Evolutionary conservation across 768 basidiomycete genomes (phyloP).

Genomic region (Holtermannia corniformis): DNA sequence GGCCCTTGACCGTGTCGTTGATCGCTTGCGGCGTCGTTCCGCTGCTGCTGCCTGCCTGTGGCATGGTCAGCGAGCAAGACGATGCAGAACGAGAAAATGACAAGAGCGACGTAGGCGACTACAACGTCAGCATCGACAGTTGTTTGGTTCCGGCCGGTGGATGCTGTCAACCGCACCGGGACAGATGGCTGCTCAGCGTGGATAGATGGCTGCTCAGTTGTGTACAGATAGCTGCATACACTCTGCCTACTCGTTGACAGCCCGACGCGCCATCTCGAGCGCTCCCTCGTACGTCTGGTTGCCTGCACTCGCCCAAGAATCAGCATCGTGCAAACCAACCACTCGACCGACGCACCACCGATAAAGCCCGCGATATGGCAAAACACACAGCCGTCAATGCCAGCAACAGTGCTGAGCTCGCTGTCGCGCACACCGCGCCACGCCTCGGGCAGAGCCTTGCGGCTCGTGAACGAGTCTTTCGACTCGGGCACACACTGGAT

Average conservation of each 20-base stretch:
- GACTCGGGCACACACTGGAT: conserved; percentile 81
- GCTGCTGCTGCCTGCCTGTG: too few relatives aligned
- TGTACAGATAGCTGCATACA: not conserved
- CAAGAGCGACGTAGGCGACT: too few relatives aligned
- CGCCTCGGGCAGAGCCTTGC: conserved; percentile 81
- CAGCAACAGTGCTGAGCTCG: conserved; percentile 58
- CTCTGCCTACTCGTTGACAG: conserved; percentile 43
- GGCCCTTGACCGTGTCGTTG: not conserved
- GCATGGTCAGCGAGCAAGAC: too few relatives aligned
- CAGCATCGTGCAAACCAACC: conserved; percentile 29
- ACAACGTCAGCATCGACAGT: too few relatives aligned
- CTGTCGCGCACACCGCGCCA: conserved; percentile 92
- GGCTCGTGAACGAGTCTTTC: conserved; percentile 75
- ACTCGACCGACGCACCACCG: too few relatives aligned
- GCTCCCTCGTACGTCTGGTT: conserved; percentile 87
- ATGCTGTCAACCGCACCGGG: too few relatives aligned
- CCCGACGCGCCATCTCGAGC: conserved; percentile 62
- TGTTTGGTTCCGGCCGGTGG: too few relatives aligned
- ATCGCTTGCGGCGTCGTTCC: too few relatives aligned
- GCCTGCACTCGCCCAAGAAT: too few relatives aligned
- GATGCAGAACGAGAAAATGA: too few relatives aligned
- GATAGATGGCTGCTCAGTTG: too few relatives aligned
- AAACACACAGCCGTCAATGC: conserved; percentile 77
- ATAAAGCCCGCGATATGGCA: conserved; percentile 95
- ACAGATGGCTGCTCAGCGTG: too few relatives aligned